Conservation (phyloP, 73 alveolate genomes). For the Paramecium pentaurelia region DNA sequence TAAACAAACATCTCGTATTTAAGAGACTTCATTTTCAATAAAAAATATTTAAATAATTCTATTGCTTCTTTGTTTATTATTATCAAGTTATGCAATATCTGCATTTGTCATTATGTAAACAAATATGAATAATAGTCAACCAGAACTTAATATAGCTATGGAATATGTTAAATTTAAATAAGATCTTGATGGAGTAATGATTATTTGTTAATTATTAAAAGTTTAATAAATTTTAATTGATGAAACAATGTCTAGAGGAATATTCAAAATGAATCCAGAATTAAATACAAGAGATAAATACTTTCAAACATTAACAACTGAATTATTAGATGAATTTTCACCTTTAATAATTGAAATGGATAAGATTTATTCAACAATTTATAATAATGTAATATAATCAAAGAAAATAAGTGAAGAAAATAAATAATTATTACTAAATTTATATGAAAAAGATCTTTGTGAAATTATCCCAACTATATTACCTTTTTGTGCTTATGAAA, state of each 20-base stretch:
- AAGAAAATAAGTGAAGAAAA: background rate
- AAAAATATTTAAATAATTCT: background rate
- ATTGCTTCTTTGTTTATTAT: background rate
- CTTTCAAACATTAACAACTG: background rate
- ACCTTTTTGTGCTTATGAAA: constrained; percentile 7
- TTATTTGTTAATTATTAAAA: background rate
- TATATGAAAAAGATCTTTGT: background rate
- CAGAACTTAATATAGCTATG: constrained; percentile 8
- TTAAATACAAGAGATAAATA: background rate
- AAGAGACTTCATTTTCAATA: background rate
- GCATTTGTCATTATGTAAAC: background rate
- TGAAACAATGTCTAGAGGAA: background rate
- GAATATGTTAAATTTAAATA: background rate
- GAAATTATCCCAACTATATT: background rate
- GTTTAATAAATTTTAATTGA: background rate
- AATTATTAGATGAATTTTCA: background rate
- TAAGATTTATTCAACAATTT: background rate
- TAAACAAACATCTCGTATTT: background rate
- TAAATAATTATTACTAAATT: background rate
- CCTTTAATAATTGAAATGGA: background rate
- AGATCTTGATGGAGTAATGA: background rate
- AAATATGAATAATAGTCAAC: background rate
- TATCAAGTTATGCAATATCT: background rate
- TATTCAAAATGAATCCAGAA: background rate
- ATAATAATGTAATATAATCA: background rate